Evolutionary conservation across 2,329 filamentous ascomycete genomes (phyloP).

Genomic region (Cladophialophora bantiana): DNA sequence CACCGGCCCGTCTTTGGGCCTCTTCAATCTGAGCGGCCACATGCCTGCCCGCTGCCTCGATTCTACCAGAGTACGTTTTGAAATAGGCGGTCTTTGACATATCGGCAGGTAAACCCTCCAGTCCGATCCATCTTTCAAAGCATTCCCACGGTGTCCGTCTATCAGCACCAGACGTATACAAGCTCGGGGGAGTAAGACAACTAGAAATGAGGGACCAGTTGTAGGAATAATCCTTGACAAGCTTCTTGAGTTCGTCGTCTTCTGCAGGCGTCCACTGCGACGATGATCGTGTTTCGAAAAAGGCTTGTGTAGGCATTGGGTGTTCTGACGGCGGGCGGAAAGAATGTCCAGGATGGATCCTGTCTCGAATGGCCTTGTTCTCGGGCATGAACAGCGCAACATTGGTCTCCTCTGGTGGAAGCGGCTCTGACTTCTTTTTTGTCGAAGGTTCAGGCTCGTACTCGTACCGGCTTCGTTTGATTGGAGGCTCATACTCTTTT

Average conservation of each 20-base stretch:
- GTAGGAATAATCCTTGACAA: constrained; percentile 93
- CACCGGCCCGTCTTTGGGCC: constrained; percentile 55
- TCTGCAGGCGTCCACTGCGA: constrained; percentile 93
- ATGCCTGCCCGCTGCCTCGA: constrained; percentile 68
- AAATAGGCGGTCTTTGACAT: constrained; percentile 98
- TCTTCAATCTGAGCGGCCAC: constrained; percentile 65
- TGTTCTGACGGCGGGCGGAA: constrained; percentile 93
- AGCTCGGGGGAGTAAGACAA: constrained; percentile 74
- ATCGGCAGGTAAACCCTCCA: constrained; percentile 89
- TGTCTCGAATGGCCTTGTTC: constrained; percentile 86
- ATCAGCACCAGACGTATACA: constrained; percentile 84
- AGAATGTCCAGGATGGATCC: constrained; percentile 87
- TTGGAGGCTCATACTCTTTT: constrained; percentile 67
- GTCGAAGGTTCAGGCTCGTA: constrained; percentile 77
- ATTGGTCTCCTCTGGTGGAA: constrained; percentile 73
- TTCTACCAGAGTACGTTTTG: constrained; percentile 71
- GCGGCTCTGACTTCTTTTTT: constrained; percentile 57
- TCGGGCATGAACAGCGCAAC: constrained; percentile 90
- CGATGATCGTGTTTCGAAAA: constrained; percentile 84
- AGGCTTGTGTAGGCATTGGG: constrained; percentile 85
- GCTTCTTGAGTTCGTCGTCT: constrained; percentile 83
- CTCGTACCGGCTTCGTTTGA: constrained; percentile 81
- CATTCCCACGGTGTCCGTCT: constrained; percentile 97
- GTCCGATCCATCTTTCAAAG: constrained; percentile 92
- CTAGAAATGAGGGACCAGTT: constrained; percentile 96